These are phyloP conservation scores for Leishmania braziliensis DNA, from an alignment of 208 protist species.

Conservation along the genomic window DNA sequence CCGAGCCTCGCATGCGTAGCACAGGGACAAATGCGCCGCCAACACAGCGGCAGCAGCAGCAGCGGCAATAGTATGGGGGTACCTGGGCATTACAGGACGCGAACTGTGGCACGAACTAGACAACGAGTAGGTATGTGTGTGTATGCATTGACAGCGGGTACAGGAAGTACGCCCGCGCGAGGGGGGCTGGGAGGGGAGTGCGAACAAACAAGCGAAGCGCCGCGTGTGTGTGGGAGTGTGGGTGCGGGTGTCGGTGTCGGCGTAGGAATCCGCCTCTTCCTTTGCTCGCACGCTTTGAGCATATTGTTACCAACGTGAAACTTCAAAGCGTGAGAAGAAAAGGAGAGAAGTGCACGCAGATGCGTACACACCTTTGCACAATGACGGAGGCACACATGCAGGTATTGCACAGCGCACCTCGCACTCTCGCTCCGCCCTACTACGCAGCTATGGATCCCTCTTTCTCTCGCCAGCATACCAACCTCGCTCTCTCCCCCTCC, in stretches of 20 bases:
- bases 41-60: no score
- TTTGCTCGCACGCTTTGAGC: not conserved
- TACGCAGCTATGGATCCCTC: not conserved
- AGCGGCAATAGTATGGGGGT: no score
- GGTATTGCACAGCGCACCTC: not conserved
- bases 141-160: not conserved
- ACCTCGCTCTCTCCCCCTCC: not conserved
- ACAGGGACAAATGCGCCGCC: no score
- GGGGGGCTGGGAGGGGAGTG: not conserved
- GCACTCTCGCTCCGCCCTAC: not conserved
- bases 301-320: constrained; percentile 52
- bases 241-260: not conserved
- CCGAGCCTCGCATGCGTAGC: no score
- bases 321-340: not conserved
- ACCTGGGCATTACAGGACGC: no score
- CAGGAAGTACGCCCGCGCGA: no score
- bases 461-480: not conserved
- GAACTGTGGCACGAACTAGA: not conserved
- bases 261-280: not conserved
- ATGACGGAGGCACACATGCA: no score
- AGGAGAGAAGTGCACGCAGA: not conserved
- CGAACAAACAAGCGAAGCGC: not conserved
- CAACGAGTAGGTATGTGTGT: not conserved
- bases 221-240: not conserved
- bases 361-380: not conserved